These are phyloP conservation scores for Lophium mytilinum DNA, from an alignment of 495 filamentous ascomycete species.

Conservation along the genomic window DNA sequence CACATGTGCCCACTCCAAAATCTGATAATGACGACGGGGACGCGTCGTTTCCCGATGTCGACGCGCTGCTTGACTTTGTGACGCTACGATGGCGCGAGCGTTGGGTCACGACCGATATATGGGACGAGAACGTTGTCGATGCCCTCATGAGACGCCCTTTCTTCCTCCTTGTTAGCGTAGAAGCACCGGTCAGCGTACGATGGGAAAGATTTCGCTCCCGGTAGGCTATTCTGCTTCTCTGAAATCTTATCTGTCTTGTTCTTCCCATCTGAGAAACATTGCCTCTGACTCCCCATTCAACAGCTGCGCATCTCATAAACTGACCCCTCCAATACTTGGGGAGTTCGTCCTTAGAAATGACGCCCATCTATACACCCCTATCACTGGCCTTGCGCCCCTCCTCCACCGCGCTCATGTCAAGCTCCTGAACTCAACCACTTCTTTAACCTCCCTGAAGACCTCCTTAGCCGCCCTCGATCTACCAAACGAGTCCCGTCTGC, in stretches of 20 bases:
- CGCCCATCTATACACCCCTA: constrained; percentile 61
- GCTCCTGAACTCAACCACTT: constrained; percentile 73
- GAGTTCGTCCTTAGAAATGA: constrained; percentile 73
- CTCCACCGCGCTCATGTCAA: constrained; percentile 73
- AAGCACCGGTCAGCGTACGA: constrained; percentile 75
- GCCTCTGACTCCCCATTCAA: not conserved
- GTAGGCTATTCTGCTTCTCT: constrained; percentile 27
- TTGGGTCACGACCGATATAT: constrained; percentile 79
- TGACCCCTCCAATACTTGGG: constrained; percentile 54
- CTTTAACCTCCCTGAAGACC: constrained; percentile 57
- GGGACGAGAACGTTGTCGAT: constrained; percentile 59
- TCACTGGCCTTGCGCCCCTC: constrained; percentile 58
- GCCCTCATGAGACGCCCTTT: constrained; percentile 71
- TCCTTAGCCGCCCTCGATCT: constrained; percentile 64
- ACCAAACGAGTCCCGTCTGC: constrained; percentile 65
- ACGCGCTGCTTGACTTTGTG: constrained; percentile 68
- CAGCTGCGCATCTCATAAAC: constrained; percentile 40
- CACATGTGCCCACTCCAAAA: constrained; percentile 17
- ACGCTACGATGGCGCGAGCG: constrained; percentile 73
- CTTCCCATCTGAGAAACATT: not conserved
- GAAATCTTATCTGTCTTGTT: not conserved
- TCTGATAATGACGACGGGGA: constrained; percentile 20
- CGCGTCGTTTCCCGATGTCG: constrained; percentile 47
- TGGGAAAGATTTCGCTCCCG: constrained; percentile 64
- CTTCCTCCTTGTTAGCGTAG: constrained; percentile 86